A percentile compares a stretch with the other conserved stretches of the same genome.
Evolutionary conservation across 345 rosid species (phyloP).

Genomic region (Rhizophora mangle): DNA sequence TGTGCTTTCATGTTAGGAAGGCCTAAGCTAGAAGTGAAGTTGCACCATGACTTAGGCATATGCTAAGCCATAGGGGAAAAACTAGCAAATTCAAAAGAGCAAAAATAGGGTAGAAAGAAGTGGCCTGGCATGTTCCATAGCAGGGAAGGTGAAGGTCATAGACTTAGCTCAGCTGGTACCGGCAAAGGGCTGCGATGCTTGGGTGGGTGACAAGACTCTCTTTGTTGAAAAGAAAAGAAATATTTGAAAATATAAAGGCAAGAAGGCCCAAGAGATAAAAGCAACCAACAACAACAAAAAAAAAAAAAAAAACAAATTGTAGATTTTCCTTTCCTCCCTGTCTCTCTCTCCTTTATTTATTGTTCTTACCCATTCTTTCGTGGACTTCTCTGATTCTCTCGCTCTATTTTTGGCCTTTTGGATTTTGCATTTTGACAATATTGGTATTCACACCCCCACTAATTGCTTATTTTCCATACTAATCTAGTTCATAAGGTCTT

Average conservation of each 20-base stretch:
- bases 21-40: conserved; percentile 49
- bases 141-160: conserved; percentile 13
- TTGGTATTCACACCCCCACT: no score
- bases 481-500: no score
- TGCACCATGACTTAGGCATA: conserved; percentile 46
- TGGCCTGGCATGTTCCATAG: conserved; percentile 11
- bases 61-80: conserved; percentile 18
- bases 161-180: conserved; percentile 32
- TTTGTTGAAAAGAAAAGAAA: conserved; percentile 37
- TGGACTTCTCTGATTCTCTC: conserved; percentile 24
- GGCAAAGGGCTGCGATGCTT: conserved; percentile 48
- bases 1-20: conserved; percentile 23
- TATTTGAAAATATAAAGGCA: conserved; percentile 40
- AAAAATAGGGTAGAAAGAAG: conserved; percentile 1
- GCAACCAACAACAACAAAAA: conserved; percentile 22
- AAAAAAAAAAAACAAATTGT: background rate
- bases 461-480: no score
- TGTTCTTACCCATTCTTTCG: conserved; percentile 13
- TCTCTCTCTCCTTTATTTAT: conserved; percentile 10
- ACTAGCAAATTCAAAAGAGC: conserved; percentile 15
- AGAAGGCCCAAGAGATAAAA: conserved; percentile 39
- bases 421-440: conserved; percentile 13
- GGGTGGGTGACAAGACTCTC: conserved; percentile 65
- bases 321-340: conserved; percentile 12
- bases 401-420: conserved; percentile 10